Evolutionary conservation across 495 filamentous ascomycete genomes (phyloP), one percentile per base, ranked within the genome.

Genomic region (Staphylotrichum tortipilum): DNA sequence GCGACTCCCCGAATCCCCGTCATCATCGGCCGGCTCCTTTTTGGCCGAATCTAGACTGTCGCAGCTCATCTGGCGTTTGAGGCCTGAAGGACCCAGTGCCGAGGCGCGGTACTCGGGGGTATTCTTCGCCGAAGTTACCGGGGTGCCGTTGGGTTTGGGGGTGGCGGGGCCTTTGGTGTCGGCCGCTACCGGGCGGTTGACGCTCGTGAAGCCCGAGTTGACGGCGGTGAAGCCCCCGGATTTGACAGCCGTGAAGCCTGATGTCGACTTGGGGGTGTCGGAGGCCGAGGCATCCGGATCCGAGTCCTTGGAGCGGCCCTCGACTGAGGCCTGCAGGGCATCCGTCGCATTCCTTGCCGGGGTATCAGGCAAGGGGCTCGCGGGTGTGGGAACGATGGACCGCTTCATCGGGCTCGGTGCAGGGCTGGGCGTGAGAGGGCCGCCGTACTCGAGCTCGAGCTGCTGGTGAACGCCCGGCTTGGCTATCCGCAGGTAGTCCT

Each of bases 401-500:
- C 83, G 84, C 66, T 94, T 95, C 65, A 91, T 74, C 9, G 91
- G 89, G 30, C 88, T 94, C 17, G 80, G 80, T 9, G 82, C 84
- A 4, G 91, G 88, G n/a, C 91, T 94, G 10, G 92, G 91, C 0
- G 91, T 96, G 39, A 89, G 80, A 12, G 90, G 91, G 2, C 92
- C 92, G 56, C 94, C 94, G 64, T 94, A 85, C 64, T 96, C 89
- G 29, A 85, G 75, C 59, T 99, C 94, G 23, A 96, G 74, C 65
- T 95, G 88, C 63, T 95, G 88, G 55, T 95, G 91, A 2, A 99
- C 89, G n/a, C 89, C 87, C 5, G 94, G 92, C 66, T 96, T 99
- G 35, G 89, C 91, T 26, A 89, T 73, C 37, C 84, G 80, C 23
- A 99, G 75, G 62, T 95, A 99, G 53, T 96, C 89, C 68, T 99